Evolutionary conservation across 306 rosid genomes (phyloP), one percentile per base, ranked within the genome.

Genomic region (Vigna unguiculata): DNA sequence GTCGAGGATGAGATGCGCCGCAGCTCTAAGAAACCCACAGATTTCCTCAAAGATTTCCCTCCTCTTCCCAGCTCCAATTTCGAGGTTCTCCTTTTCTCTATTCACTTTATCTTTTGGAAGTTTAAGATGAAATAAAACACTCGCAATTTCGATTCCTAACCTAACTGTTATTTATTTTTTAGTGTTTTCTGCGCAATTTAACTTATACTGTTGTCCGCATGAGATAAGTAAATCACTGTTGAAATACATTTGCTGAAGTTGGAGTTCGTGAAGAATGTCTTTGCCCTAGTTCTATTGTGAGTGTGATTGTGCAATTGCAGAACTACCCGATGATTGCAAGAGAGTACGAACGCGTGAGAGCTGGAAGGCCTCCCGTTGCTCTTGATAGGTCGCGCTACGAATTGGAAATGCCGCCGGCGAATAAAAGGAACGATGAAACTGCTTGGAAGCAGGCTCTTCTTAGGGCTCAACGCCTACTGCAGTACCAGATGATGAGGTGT

Each of bases 1-100:
- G 91, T 95, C 9, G 97, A 92, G 84, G 96, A 92, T 5, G 97
- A 95, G 88, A 87, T 95, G 96, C 95, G 97, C 10, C 93, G 96
- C 12, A 95, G 98, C 88, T 80, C 80, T 5, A 92, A 88, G 63
- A 92, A 82, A 82, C 98, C 98, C 7, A 58, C 97, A 2, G 96
- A 92, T 82, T 95, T 95, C 61, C 98, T 95, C 82, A 88, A 95
- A 75, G 98, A 95, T 70, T 81, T 95, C 54, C 97, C 98, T 11
- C 88, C 98, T n/a, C 82, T 87, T 36, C 95, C 96, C 49, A 85
- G 78, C 64, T 87, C 85, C 80, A 87, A 82, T 82, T 88, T 95
- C 38, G 61, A 88, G 87, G 98, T 92, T 41, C 14, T 25, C 4
- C 11, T 46, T 8, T 12, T n/a, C 24, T 3, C 48, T 43, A 12